These are phyloP conservation scores for Spathaspora boniae DNA, from an alignment of 805 yeast genomes.

Conservation along the genomic window DNA sequence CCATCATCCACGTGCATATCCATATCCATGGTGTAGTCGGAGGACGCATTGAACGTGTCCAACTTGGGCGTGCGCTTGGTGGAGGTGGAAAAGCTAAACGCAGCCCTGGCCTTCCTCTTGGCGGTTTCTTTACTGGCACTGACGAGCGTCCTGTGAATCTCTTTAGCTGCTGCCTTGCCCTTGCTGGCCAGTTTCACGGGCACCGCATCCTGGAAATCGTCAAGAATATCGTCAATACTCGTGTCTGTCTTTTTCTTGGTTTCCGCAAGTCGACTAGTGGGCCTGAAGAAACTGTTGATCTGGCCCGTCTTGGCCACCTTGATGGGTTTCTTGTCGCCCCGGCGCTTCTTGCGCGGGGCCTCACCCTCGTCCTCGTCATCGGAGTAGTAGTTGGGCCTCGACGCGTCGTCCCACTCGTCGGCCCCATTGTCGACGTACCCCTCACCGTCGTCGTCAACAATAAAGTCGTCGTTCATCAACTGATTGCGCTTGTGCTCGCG, in stretches of 20 bases:
- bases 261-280: slow-evolving; percentile 24
- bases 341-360: slow-evolving; percentile 16
- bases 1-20: slow-evolving; percentile 14
- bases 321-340: slow-evolving; percentile 30
- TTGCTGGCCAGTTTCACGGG: slow-evolving; percentile 11
- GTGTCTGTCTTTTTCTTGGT: slow-evolving; percentile 42
- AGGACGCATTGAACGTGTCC: slow-evolving; percentile 23
- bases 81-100: slow-evolving; percentile 25
- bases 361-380: slow-evolving; percentile 48
- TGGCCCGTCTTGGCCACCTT: slow-evolving; percentile 43
- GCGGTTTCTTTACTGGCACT: slow-evolving; percentile 18
- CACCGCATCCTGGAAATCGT: slow-evolving; percentile 41
- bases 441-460: slow-evolving; percentile 89
- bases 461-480: slow-evolving; percentile 84
- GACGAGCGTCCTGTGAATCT: too few species aligned
- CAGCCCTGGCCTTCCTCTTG: slow-evolving; percentile 15
- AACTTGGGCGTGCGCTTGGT: slow-evolving; percentile 15
- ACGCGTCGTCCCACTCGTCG: slow-evolving; percentile 75
- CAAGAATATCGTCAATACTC: slow-evolving; percentile 64
- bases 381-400: slow-evolving; percentile 50
- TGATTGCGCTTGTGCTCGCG: slow-evolving; percentile 75
- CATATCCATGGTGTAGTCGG: slow-evolving; percentile 22
- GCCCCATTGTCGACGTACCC: slow-evolving; percentile 94
- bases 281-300: slow-evolving; percentile 52
- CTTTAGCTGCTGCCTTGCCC: too few species aligned